phyloP scores from a whole-genome alignment of 106 monocot species.

The Allium sativum region DNA sequence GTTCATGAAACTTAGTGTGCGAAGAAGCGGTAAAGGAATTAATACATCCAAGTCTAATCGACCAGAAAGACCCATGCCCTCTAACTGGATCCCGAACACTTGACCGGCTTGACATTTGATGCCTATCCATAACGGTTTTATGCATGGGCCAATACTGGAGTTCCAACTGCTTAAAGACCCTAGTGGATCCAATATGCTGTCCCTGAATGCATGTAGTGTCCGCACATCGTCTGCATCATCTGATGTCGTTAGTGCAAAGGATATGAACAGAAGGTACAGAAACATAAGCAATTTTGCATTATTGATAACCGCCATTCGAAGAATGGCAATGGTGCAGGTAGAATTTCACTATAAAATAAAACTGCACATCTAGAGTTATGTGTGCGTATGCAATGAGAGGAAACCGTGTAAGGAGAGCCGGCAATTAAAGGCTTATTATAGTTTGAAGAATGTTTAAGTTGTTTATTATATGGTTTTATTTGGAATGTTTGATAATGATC shows the following conservation, averaged over 20 bases:
- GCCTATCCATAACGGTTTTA: slow-evolving; percentile 19
- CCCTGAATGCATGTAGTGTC: neutral
- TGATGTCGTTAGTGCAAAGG: neutral
- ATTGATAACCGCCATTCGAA: neutral
- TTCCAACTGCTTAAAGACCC: slow-evolving; percentile 4
- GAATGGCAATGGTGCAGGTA: no score
- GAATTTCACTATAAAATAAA: no score
- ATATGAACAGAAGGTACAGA: neutral
- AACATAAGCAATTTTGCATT: neutral
- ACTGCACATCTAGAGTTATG: no score
- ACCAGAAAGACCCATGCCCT: slow-evolving; percentile 51
- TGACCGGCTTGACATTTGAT: slow-evolving; percentile 19
- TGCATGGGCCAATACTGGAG: neutral
- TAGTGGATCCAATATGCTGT: neutral
- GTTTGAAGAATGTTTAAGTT: no score
- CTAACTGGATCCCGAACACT: slow-evolving; percentile 33
- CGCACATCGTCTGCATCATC: neutral
- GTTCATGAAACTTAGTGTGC: slow-evolving; percentile 62
- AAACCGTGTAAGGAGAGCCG: no score
- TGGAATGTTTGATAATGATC: no score
- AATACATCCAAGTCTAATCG: slow-evolving; percentile 27
- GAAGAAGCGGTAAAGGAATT: slow-evolving; percentile 18
- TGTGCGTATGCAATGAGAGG: no score
- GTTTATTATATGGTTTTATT: no score
- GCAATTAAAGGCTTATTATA: no score